Conservation (phyloP, 441 rosid genomes). For the Syzygium syzygioides region DNA sequence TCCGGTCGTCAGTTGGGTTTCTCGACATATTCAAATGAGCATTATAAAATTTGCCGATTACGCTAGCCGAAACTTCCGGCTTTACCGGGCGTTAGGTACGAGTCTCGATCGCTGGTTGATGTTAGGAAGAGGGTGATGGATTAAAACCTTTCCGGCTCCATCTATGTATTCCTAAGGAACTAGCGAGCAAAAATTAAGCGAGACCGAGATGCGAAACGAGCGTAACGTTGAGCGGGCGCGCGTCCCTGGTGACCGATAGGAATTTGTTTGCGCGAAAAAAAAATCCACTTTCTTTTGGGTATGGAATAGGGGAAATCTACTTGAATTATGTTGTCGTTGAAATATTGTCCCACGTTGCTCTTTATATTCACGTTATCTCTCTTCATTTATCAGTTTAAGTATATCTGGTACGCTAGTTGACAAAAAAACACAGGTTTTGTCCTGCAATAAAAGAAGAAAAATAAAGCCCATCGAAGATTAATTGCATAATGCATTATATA, state of each 20-base stretch:
- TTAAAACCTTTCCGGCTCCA: not conserved
- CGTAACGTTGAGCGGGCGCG: rapidly evolving
- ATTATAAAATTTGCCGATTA: not conserved
- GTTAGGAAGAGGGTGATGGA: not conserved
- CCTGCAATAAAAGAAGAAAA: not conserved
- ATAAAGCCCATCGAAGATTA: not conserved
- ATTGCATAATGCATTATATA: not conserved
- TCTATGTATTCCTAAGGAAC: not conserved
- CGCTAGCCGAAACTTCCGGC: no score
- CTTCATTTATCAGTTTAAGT: not conserved
- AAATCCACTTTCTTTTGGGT: not conserved
- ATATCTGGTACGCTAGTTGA: not conserved
- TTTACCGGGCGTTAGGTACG: not conserved
- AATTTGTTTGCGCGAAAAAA: not conserved
- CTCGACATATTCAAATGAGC: not conserved
- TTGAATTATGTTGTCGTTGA: not conserved
- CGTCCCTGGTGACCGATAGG: not conserved
- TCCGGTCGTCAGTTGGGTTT: not conserved
- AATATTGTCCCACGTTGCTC: not conserved
- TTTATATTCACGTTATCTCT: not conserved
- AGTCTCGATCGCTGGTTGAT: not conserved
- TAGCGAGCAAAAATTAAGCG: not conserved
- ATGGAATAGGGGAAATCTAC: not conserved
- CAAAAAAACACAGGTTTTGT: not conserved
- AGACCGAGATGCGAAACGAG: not conserved